Evolutionary conservation across 768 basidiomycete genomes (phyloP).

Genomic region (Lyophyllum semitale): DNA sequence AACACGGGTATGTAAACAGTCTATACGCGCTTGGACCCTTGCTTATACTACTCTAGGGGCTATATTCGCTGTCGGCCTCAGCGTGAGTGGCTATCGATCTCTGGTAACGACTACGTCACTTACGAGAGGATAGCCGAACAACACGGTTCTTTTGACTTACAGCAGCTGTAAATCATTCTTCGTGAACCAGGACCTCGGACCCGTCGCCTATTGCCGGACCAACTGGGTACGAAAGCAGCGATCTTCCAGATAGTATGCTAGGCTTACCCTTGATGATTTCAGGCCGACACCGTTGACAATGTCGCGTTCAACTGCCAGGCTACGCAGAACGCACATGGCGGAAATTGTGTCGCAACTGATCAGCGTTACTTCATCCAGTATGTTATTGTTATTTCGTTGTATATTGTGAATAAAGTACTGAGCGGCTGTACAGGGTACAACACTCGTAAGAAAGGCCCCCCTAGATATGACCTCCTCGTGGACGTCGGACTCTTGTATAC

Average conservation of each 20-base stretch:
- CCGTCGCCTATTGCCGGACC: constrained; percentile 44
- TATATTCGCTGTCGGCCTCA: constrained; percentile 31
- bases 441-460: constrained; percentile 6
- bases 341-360: constrained; percentile 47
- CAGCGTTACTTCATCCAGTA: constrained; percentile 53
- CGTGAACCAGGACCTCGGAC: constrained; percentile 43
- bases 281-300: constrained; percentile 41
- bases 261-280: not conserved
- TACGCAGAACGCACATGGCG: constrained; percentile 51
- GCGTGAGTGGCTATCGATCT: constrained; percentile 17
- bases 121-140: constrained; percentile 27
- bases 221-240: constrained; percentile 41
- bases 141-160: constrained; percentile 42
- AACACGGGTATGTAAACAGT: constrained; percentile 20
- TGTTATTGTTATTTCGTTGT: not conserved
- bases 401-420: not conserved
- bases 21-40: no score
- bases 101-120: not conserved
- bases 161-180: constrained; percentile 47
- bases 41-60: no score
- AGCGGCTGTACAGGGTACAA: constrained; percentile 17
- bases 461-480: not conserved
- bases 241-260: not conserved
- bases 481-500: not conserved
- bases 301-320: constrained; percentile 49